Conservation (phyloP, 345 rosid species). For the Lumnitzera littorea region DNA sequence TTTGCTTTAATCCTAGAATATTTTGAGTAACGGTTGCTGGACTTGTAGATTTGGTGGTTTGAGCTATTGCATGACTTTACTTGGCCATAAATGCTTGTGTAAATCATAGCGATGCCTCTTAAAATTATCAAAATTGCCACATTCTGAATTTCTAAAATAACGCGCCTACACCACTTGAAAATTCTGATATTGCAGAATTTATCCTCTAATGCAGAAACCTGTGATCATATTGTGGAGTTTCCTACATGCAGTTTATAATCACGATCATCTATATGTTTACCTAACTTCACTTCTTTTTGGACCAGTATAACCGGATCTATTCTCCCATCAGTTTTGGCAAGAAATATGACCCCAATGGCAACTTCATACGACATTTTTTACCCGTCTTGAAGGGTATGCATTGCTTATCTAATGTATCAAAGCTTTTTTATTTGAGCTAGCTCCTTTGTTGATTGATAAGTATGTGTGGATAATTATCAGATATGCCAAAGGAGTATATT, state of each 20-base stretch:
- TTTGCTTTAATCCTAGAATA: no score
- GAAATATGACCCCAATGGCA: constrained; percentile 83
- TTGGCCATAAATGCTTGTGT: no score
- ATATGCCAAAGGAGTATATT: constrained; percentile 91
- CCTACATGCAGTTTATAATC: background rate
- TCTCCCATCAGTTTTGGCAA: constrained; percentile 86
- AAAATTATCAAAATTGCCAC: no score
- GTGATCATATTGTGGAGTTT: background rate
- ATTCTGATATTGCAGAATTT: no score
- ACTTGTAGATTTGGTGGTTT: no score
- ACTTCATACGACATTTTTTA: constrained; percentile 77
- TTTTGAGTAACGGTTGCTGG: no score
- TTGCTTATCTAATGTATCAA: background rate
- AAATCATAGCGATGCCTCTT: no score
- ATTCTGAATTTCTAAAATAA: no score
- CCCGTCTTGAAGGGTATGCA: constrained; percentile 75
- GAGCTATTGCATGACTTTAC: no score
- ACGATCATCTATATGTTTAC: background rate
- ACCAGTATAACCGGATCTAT: constrained; percentile 78
- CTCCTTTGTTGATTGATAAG: constrained; percentile 1
- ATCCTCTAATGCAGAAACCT: no score
- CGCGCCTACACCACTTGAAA: no score
- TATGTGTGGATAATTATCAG: constrained; percentile 26
- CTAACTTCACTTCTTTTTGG: constrained; percentile 10
- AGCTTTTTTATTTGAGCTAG: background rate